Conservation (phyloP, 2,329 filamentous ascomycete species). For the Colletotrichum sp. region DNA sequence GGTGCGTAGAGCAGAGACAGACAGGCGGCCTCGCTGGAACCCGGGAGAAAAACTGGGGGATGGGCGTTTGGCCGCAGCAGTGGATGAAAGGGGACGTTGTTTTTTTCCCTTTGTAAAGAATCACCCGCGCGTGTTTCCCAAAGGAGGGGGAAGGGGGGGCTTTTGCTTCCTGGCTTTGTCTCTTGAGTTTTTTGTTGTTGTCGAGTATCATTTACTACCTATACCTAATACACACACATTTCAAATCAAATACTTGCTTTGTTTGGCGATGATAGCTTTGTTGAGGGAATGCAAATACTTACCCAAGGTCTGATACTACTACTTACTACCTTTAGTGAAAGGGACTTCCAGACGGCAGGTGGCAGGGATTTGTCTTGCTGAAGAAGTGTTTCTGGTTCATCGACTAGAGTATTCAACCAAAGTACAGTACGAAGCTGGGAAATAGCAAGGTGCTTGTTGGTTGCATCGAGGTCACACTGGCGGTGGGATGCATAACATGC, state of each 20-base stretch:
- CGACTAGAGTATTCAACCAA: not conserved
- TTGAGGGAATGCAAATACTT: not conserved
- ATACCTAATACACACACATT: not conserved
- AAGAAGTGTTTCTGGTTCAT: not conserved
- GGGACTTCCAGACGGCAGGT: not conserved
- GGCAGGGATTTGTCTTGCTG: not conserved
- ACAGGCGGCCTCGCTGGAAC: not conserved
- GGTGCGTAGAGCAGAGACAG: not conserved
- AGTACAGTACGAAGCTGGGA: not conserved
- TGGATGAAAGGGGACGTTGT: slow-evolving; percentile 8
- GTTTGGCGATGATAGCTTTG: not conserved
- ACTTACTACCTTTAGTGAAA: not conserved
- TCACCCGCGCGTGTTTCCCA: not conserved
- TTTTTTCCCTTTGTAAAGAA: slow-evolving; percentile 5
- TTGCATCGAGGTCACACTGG: not conserved
- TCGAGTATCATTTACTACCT: not conserved
- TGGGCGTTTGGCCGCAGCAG: not conserved
- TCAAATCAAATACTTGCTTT: not conserved
- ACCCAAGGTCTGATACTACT: not conserved
- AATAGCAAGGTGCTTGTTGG: not conserved
- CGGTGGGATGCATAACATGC: not conserved
- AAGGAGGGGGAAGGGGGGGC: not conserved
- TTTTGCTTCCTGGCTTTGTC: not conserved
- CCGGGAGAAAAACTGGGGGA: slow-evolving; percentile 16
- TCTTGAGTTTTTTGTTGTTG: not conserved